Base-by-base conservation (phyloP, 208 protist genomes). In the Trypanosoma boissoni region DNA sequence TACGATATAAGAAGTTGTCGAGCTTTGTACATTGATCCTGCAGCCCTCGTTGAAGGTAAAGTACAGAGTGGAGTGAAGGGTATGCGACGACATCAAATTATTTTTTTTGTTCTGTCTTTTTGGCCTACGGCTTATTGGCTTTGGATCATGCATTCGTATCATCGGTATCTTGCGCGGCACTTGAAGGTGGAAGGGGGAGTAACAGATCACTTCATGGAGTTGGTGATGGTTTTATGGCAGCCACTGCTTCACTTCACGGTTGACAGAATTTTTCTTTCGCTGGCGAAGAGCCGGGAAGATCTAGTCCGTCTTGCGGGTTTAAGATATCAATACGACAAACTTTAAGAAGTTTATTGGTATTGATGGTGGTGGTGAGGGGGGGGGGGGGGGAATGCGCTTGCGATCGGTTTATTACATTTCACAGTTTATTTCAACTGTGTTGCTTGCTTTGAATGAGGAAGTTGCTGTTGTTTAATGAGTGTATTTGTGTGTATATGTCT, bases 241-340 rank as follows among this genome's bases (percentile, higher is more conserved):
- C 86, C 86, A 2, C 41, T 87, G 8, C 80, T 87, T 48, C 86
- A 94, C 68, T 12, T 73, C 20, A 48, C 51, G 0, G 51, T 84
- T 50, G 74, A 61, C 7, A 64, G 31, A n/a, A 68, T 85, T 43
- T 18, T 80, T 9, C 56, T 31, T 9, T 86, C 80, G 2, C 64
- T 86, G 46, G 54, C 75, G 23, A 55, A 62, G 29, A 76, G 68
- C 0, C 75, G 76, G 2, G 66, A 78, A 14, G 72, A 85, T 45
- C 49, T 94, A 16, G 10, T 83, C 0, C 26, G 60, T 8, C 58
- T 94, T 54, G 78, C 83, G 0, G 20, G 52, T 18, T 53, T 88
- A 18, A 88, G 76, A 57, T 94, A 94, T 58, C 53, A 53, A 16
- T 90, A 78, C 44, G 83, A 91, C 1, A 88, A 88, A 60, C 50